Percentiles rank a stretch among this genome's conserved stretches.
Evolutionary conservation across 163 green algal genomes (phyloP).

Genomic region (Scenedesmus sp.): DNA sequence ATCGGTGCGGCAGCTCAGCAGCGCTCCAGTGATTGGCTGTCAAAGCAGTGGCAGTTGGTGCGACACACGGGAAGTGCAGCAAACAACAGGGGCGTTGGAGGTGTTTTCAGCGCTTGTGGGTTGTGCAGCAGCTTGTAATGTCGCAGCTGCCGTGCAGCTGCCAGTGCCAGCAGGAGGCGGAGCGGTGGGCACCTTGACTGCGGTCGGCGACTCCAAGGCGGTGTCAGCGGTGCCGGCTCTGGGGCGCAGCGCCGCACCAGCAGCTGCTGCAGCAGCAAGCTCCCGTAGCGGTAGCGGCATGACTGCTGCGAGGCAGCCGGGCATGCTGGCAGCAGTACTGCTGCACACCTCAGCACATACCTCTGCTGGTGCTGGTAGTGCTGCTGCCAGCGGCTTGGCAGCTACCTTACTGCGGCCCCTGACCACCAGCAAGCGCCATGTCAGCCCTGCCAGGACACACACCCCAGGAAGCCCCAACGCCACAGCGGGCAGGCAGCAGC

Average conservation of each 20-base stretch:
- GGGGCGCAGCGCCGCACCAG: neutral
- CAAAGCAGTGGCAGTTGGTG: neutral
- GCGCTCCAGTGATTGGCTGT: neutral
- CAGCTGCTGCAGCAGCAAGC: neutral
- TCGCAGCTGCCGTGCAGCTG: neutral
- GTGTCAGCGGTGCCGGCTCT: neutral
- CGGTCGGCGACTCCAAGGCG: neutral
- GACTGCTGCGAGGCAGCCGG: neutral
- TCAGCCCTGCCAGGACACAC: neutral
- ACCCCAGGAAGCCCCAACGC: neutral
- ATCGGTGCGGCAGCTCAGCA: neutral
- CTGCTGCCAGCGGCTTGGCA: neutral
- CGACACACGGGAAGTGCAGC: neutral
- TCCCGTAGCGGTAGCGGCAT: neutral
- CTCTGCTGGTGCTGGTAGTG: neutral
- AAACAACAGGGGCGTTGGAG: neutral
- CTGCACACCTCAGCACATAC: neutral
- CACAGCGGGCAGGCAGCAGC: neutral
- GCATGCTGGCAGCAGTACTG: neutral
- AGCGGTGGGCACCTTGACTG: neutral
- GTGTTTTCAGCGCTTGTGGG: neutral
- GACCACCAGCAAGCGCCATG: slow-evolving; percentile 1
- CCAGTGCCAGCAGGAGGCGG: neutral
- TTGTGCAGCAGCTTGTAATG: neutral
- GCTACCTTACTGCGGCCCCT: neutral